Percentiles rank a stretch among this genome's conserved stretches.
These are phyloP conservation scores for Neoascochyta sp. DNA, from an alignment of 2,329 filamentous ascomycete species.

Conservation along the genomic window DNA sequence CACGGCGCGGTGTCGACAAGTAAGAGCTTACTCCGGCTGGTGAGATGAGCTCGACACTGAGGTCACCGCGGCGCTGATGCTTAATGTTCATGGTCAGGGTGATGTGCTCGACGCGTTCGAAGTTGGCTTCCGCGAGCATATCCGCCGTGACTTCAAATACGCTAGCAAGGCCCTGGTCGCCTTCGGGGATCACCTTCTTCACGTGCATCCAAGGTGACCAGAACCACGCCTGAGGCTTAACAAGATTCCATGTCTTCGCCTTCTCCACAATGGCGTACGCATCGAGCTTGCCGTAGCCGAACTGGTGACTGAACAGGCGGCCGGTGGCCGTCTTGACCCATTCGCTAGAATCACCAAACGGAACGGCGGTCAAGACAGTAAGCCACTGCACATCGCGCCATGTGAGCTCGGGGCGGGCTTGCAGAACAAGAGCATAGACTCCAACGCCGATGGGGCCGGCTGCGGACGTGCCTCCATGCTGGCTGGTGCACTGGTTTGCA, in stretches of 20 bases:
- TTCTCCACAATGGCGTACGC: slow-evolving; percentile 78
- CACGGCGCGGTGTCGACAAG: slow-evolving; percentile 69
- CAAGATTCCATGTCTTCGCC: slow-evolving; percentile 78
- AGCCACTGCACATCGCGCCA: slow-evolving; percentile 97
- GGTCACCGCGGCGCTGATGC: slow-evolving; percentile 80
- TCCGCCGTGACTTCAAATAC: slow-evolving; percentile 77
- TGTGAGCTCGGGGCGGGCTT: slow-evolving; percentile 77
- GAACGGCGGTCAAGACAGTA: slow-evolving; percentile 77
- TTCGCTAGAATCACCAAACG: slow-evolving; percentile 70
- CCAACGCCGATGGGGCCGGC: slow-evolving; percentile 90
- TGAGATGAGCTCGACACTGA: slow-evolving; percentile 88
- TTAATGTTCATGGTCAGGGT: slow-evolving; percentile 96
- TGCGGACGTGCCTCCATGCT: slow-evolving; percentile 93
- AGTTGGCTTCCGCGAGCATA: slow-evolving; percentile 76
- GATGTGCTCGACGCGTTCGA: slow-evolving; percentile 86
- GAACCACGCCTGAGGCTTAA: slow-evolving; percentile 95
- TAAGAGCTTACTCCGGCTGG: slow-evolving; percentile 79
- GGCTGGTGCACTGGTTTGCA: slow-evolving; percentile 68
- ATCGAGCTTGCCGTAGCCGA: slow-evolving; percentile 93
- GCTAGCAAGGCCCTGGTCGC: slow-evolving; percentile 71
- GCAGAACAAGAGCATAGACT: slow-evolving; percentile 82
- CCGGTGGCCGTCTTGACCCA: slow-evolving; percentile 81
- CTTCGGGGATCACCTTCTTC: slow-evolving; percentile 79
- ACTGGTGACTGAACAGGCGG: slow-evolving; percentile 88
- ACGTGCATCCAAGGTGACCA: slow-evolving; percentile 93